These are phyloP conservation scores for Betula pendula DNA, from an alignment of 306 rosid species.

Conservation along the genomic window DNA sequence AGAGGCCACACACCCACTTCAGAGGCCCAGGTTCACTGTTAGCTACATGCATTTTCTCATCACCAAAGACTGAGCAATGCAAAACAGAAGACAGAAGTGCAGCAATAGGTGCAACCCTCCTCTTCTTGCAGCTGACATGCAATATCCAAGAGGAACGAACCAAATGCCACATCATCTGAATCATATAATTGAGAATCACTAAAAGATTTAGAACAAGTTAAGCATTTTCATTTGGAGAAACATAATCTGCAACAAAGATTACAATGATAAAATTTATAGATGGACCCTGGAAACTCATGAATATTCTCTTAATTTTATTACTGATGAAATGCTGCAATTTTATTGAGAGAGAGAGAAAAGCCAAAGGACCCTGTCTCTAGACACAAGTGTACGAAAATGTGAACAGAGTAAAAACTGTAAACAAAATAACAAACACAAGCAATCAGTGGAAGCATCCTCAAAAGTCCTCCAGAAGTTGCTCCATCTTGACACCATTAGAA, in stretches of 20 bases:
- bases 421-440: not conserved
- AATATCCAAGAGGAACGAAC: slow-evolving; percentile 90
- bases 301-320: slow-evolving; percentile 1
- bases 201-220: slow-evolving; percentile 18
- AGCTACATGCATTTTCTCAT: slow-evolving; percentile 72
- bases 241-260: slow-evolving; percentile 1
- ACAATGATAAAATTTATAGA: not conserved
- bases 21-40: slow-evolving; percentile 75
- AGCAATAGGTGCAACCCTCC: slow-evolving; percentile 93
- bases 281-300: not conserved
- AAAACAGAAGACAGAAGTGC: slow-evolving; percentile 90
- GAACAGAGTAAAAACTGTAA: not conserved
- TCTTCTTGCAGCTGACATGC: slow-evolving; percentile 88
- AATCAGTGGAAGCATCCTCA: not conserved
- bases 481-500: not conserved
- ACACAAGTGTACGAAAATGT: not conserved
- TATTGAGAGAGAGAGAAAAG: not conserved
- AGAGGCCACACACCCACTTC: slow-evolving; percentile 77
- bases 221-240: slow-evolving; percentile 7
- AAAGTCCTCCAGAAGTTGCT: not conserved
- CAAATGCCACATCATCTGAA: slow-evolving; percentile 90
- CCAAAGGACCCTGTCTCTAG: not conserved
- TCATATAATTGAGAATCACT: slow-evolving; percentile 22
- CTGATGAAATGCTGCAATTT: not conserved
- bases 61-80: slow-evolving; percentile 73